A percentile compares a stretch with the other conserved stretches of the same genome.
Evolutionary conservation across 805 yeast genomes (phyloP).

Genomic region (Komagataella mondaviorum): DNA sequence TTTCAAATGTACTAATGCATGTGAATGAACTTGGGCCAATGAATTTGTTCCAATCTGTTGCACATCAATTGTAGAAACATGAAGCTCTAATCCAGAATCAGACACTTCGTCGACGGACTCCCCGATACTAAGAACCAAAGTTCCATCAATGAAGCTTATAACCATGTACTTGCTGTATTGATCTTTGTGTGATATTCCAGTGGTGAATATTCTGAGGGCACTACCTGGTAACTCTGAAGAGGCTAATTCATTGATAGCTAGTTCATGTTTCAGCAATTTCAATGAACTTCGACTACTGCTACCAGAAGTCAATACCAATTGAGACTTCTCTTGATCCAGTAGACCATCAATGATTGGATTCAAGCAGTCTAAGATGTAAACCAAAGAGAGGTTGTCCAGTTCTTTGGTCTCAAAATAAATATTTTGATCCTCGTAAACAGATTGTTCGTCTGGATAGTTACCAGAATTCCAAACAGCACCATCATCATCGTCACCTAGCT

Average conservation of each 20-base stretch:
- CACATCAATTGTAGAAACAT: constrained; percentile 51
- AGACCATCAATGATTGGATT: constrained; percentile 39
- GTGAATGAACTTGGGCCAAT: constrained; percentile 57
- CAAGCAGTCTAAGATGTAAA: constrained; percentile 32
- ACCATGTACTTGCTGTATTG: constrained; percentile 49
- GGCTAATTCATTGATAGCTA: constrained; percentile 48
- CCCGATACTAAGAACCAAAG: constrained; percentile 65
- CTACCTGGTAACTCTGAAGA: constrained; percentile 62
- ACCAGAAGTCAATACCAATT: constrained; percentile 27
- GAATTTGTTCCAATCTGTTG: constrained; percentile 53
- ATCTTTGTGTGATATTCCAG: constrained; percentile 31
- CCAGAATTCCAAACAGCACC: constrained; percentile 19
- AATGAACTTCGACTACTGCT: constrained; percentile 29
- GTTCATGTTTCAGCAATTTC: constrained; percentile 39
- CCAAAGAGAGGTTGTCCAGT: constrained; percentile 44
- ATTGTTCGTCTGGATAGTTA: constrained; percentile 19
- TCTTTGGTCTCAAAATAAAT: constrained; percentile 17
- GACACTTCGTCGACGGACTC: constrained; percentile 68
- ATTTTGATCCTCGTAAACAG: constrained; percentile 12
- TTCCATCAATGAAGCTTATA: constrained; percentile 48
- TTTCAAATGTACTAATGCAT: constrained; percentile 52
- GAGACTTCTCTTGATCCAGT: constrained; percentile 23
- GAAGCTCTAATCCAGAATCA: constrained; percentile 44
- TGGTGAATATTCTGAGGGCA: constrained; percentile 53
- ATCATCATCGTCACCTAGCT: constrained; percentile 44